These are phyloP conservation scores for Dendrostoma leiphaemia DNA, from an alignment of 2,329 filamentous ascomycete genomes.

Conservation along the genomic window DNA sequence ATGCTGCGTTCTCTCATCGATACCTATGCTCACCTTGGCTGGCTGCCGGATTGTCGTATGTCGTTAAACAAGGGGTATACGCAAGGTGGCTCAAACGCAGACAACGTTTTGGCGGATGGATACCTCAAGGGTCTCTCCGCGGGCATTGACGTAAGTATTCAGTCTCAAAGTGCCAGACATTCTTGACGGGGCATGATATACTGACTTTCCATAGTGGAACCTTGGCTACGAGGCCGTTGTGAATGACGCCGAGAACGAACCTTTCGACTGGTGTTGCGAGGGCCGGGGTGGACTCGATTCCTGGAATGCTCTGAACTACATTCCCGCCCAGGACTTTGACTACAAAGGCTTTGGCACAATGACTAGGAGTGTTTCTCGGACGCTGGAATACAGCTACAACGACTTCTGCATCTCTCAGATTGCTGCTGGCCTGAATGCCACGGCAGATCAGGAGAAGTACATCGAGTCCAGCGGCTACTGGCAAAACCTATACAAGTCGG, in stretches of 20 bases:
- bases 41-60: conserved; percentile 68
- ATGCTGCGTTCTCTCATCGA: conserved; percentile 73
- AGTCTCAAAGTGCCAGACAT: background rate
- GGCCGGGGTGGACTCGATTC: conserved; percentile 69
- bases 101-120: conserved; percentile 66
- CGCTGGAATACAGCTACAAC: conserved; percentile 76
- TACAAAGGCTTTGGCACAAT: conserved; percentile 64
- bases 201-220: conserved; percentile 51
- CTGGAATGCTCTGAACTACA: conserved; percentile 71
- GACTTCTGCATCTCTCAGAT: conserved; percentile 69
- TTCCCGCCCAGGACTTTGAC: conserved; percentile 69
- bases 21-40: conserved; percentile 65
- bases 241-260: conserved; percentile 71
- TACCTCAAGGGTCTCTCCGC: conserved; percentile 63
- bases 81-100: conserved; percentile 73
- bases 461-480: conserved; percentile 60
- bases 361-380: conserved; percentile 69
- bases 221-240: conserved; percentile 68
- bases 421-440: conserved; percentile 54
- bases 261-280: conserved; percentile 66
- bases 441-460: conserved; percentile 59
- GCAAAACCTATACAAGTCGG: conserved; percentile 62
- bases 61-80: conserved; percentile 66
- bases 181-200: background rate
- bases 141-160: conserved; percentile 46